Conservation (phyloP, 345 rosid genomes). For the Citropsis articulata region DNA sequence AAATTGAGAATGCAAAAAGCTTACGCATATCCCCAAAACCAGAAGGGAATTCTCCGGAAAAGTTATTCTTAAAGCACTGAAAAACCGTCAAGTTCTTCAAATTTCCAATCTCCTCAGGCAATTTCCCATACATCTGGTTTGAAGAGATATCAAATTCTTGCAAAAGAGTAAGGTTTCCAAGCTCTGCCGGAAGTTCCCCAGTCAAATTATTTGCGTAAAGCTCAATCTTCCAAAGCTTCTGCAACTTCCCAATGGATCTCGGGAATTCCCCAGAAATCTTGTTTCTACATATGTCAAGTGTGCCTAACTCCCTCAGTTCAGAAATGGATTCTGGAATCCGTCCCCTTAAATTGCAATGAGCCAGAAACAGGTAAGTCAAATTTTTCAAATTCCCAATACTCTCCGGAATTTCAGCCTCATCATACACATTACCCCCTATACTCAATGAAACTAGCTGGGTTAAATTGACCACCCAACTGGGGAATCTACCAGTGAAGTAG, state of each 20-base stretch:
- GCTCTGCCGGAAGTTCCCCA: constrained; percentile 62
- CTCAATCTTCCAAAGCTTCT: constrained; percentile 63
- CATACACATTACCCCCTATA: constrained; percentile 44
- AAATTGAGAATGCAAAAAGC: constrained; percentile 58
- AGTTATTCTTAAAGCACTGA: constrained; percentile 48
- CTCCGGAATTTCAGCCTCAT: constrained; percentile 53
- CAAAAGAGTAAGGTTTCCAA: constrained; percentile 46
- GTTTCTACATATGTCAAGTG: constrained; percentile 61
- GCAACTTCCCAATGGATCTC: constrained; percentile 45
- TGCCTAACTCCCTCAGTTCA: constrained; percentile 34
- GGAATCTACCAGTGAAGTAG: constrained; percentile 57
- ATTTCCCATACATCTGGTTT: constrained; percentile 46
- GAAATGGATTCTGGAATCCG: constrained; percentile 65
- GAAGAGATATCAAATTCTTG: constrained; percentile 63
- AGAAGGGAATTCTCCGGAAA: constrained; percentile 62
- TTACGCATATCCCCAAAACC: constrained; percentile 63
- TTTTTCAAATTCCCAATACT: constrained; percentile 63
- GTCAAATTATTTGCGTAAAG: constrained; percentile 48
- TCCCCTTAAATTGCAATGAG: constrained; percentile 40
- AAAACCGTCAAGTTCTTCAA: constrained; percentile 57
- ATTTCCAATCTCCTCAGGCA: constrained; percentile 55
- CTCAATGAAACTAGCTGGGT: constrained; percentile 42
- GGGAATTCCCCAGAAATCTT: constrained; percentile 57
- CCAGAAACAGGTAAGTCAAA: constrained; percentile 53
- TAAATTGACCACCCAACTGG: constrained; percentile 63